A percentile compares a stretch with the other conserved stretches of the same genome.
phyloP scores from a whole-genome alignment of 441 rosid genomes.

The Capsella rubella region DNA sequence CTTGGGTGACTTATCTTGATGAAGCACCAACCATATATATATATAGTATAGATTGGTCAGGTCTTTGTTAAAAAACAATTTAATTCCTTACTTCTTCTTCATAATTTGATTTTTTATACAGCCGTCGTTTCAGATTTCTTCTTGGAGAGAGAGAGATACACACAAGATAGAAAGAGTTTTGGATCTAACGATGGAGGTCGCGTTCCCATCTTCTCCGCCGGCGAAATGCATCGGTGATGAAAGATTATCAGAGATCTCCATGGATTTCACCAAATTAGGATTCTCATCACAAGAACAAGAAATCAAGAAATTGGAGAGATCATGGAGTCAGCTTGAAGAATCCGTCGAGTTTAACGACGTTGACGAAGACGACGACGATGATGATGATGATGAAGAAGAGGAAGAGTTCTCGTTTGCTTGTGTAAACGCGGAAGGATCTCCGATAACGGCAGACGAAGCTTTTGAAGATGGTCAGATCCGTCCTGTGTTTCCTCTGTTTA shows the following conservation, averaged over 20 bases:
- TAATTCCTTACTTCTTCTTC: constrained; percentile 6
- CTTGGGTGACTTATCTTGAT: constrained; percentile 24
- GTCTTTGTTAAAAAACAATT: background rate
- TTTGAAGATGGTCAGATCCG: constrained; percentile 82
- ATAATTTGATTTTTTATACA: too few relatives aligned
- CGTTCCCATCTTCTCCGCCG: constrained; percentile 34
- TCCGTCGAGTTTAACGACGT: constrained; percentile 25
- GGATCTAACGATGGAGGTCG: constrained; percentile 41
- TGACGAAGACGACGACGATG: background rate
- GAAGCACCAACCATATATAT: constrained; percentile 35
- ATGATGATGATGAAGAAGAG: constrained; percentile 34
- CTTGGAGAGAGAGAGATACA: background rate
- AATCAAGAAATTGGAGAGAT: constrained; percentile 10
- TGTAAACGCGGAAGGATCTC: constrained; percentile 56
- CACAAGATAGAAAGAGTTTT: background rate
- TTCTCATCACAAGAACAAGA: constrained; percentile 5
- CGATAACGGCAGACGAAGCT: constrained; percentile 70
- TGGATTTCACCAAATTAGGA: constrained; percentile 47
- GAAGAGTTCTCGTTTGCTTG: constrained; percentile 80
- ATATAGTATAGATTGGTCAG: background rate
- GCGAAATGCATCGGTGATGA: constrained; percentile 33
- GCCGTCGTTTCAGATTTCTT: constrained; percentile 37
- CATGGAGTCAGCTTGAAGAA: constrained; percentile 43
- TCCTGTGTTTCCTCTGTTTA: constrained; percentile 74
- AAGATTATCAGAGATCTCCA: constrained; percentile 28